Conservation (phyloP, 176 grass and related monocot species). For the Eremochloa ophiuroides region DNA sequence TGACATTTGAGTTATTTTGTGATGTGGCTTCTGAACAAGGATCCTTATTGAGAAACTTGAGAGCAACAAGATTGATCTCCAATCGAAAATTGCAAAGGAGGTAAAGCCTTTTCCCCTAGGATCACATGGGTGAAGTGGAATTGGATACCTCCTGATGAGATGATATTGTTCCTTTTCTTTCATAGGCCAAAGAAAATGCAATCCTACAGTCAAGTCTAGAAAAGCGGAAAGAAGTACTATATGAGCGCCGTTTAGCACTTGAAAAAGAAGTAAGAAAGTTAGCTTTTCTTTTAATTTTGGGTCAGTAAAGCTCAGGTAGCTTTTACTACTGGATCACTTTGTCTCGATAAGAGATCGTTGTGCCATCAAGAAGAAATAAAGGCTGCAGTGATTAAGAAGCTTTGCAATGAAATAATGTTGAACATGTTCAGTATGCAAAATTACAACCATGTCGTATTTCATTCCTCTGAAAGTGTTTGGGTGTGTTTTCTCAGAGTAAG, state of each 20-base stretch:
- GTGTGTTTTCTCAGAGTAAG: conserved; percentile 9
- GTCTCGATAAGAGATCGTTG: neutral
- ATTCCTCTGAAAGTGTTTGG: conserved; percentile 9
- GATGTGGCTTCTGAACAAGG: conserved; percentile 37
- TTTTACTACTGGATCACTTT: neutral
- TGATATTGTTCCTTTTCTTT: conserved; percentile 37
- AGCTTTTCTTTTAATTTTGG: conserved; percentile 22
- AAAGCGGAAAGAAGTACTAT: conserved; percentile 59
- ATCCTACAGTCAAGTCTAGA: conserved; percentile 59
- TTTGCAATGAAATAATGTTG: neutral
- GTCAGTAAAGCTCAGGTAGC: neutral
- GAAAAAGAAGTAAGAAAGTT: conserved; percentile 78
- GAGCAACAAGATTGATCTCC: conserved; percentile 66
- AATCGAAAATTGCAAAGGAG: conserved; percentile 81
- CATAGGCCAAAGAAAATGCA: conserved; percentile 80
- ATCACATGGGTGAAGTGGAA: neutral
- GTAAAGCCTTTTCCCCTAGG: conserved; percentile 32
- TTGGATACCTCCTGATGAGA: conserved; percentile 18
- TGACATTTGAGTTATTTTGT: conserved; percentile 25
- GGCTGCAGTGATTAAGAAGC: neutral
- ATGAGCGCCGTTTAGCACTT: conserved; percentile 66
- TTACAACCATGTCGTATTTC: neutral
- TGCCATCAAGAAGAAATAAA: neutral
- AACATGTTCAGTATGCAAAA: neutral
- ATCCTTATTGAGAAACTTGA: conserved; percentile 68